Evolutionary conservation across 2,329 filamentous ascomycete species (phyloP), one percentile per base, ranked within the genome.

Genomic region (Cladophialophora psammophila): DNA sequence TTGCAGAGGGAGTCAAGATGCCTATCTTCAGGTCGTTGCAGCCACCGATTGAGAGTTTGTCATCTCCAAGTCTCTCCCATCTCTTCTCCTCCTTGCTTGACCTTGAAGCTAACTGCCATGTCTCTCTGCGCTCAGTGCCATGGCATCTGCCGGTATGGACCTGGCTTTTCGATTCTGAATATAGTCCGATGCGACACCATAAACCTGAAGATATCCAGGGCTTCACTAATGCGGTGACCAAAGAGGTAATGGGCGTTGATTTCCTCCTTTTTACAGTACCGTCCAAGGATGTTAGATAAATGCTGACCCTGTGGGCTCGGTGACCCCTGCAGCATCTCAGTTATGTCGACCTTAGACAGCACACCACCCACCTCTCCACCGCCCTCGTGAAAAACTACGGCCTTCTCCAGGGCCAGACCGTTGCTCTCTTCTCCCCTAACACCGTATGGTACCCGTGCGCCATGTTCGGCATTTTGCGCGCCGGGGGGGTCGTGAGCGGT

Each of bases 361-460:
- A 84, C 57, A 83, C 87, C 0, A 88, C 83, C 0, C 81, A 85
- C 66, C 80, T 91, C 12, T 89, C 87, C 0, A 90, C 88, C 0
- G 86, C 86, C 0, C 78, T 91, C 12, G 82, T 84, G 7, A 84
- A 81, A 66, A 81, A 83, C 13, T 85, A 87, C 77, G 84, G 83
- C 1, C 79, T 91, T 35, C 72, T 82, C 50, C 73, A 81, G 15
- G 85, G 84, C 1, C 81, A 90, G 5, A 87, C 86, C 0, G 83
- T 90, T 1, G 82, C 86, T 0, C 77, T 91, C 1, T 90, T 90
- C 77, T 84, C 83, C 60, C 85, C 85, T 26, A 91, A 91, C 72
- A 88, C 85, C 9, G 85, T 90, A 61, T 90, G 87, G 87, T 90
- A 90, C 72, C 88, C 88, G 0, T 84, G 90, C 5, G 87, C 85